Evolutionary conservation across 495 filamentous ascomycete genomes (phyloP).

Genomic region (Penicillium atrosanguineum): DNA sequence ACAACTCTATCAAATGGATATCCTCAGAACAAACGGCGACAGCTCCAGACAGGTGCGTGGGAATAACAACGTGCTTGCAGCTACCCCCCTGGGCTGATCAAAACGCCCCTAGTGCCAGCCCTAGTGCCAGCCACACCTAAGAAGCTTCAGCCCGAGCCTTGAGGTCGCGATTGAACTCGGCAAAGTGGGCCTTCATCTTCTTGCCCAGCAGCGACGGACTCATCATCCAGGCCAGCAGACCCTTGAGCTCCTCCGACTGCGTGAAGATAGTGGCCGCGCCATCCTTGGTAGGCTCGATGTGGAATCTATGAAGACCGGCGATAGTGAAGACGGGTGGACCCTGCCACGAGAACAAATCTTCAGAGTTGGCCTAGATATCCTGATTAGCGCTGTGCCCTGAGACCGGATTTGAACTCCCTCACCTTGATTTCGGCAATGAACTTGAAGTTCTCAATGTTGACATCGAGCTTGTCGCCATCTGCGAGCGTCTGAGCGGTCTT

Average conservation of each 20-base stretch:
- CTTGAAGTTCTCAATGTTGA: slow-evolving; percentile 26
- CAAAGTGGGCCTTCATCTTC: slow-evolving; percentile 22
- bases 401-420: background rate
- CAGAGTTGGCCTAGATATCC: slow-evolving; percentile 19
- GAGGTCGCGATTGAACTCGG: slow-evolving; percentile 22
- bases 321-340: slow-evolving; percentile 29
- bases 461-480: slow-evolving; percentile 21
- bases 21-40: background rate
- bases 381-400: background rate
- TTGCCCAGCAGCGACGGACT: slow-evolving; percentile 21
- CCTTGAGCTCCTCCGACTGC: slow-evolving; percentile 23
- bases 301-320: slow-evolving; percentile 23
- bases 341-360: slow-evolving; percentile 27
- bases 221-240: slow-evolving; percentile 23
- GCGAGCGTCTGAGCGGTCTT: slow-evolving; percentile 15
- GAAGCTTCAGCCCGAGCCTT: slow-evolving; percentile 21
- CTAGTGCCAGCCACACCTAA: background rate
- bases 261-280: slow-evolving; percentile 28
- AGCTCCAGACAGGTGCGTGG: background rate
- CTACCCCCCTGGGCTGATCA: background rate
- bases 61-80: background rate
- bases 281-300: slow-evolving; percentile 23
- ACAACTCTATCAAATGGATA: background rate
- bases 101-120: background rate
- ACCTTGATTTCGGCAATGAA: slow-evolving; percentile 28